These are phyloP conservation scores for Wickerhamiella sergipiensis DNA, from an alignment of 805 yeast genomes.

Conservation along the genomic window DNA sequence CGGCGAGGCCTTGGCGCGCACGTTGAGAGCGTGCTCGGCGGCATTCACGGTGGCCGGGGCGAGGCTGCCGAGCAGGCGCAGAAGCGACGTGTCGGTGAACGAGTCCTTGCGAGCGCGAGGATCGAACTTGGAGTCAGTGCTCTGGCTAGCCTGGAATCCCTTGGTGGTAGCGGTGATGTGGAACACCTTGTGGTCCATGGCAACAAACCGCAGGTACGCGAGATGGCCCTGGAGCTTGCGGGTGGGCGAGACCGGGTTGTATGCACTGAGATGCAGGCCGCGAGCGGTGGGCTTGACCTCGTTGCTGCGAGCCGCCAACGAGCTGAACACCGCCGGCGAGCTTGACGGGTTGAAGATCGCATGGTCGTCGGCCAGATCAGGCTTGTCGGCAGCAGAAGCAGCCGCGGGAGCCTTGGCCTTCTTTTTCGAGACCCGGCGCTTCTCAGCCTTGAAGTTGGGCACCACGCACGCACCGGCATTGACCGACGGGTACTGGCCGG, in stretches of 20 bases:
- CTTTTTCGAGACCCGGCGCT: conserved; percentile 3
- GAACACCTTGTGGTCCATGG: conserved; percentile 68
- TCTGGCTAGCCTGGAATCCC: conserved; percentile 63
- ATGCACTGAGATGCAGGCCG: conserved; percentile 59
- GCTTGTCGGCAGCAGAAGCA: conserved; percentile 6
- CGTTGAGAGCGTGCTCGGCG: conserved; percentile 37
- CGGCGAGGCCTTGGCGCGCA: conserved; percentile 13
- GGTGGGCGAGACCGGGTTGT: conserved; percentile 73
- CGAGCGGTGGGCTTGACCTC: conserved; percentile 27
- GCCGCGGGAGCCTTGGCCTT: conserved; percentile 1
- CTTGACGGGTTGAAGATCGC: neutral
- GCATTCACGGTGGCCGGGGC: conserved; percentile 58
- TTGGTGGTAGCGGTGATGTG: conserved; percentile 65
- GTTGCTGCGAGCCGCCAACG: conserved; percentile 1
- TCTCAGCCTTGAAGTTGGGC: conserved; percentile 19
- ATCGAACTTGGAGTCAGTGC: conserved; percentile 56
- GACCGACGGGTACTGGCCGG: conserved; percentile 8
- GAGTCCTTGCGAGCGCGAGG: conserved; percentile 33
- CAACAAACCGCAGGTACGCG: conserved; percentile 57
- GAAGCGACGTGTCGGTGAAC: conserved; percentile 37
- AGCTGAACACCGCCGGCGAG: neutral
- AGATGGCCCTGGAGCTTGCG: conserved; percentile 61
- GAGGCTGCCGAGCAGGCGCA: conserved; percentile 44
- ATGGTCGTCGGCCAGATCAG: conserved; percentile 9
- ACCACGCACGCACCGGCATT: conserved; percentile 15